These are phyloP conservation scores for Phialemoniopsis sp. DNA, from an alignment of 2,329 filamentous ascomycete species.

Conservation along the genomic window DNA sequence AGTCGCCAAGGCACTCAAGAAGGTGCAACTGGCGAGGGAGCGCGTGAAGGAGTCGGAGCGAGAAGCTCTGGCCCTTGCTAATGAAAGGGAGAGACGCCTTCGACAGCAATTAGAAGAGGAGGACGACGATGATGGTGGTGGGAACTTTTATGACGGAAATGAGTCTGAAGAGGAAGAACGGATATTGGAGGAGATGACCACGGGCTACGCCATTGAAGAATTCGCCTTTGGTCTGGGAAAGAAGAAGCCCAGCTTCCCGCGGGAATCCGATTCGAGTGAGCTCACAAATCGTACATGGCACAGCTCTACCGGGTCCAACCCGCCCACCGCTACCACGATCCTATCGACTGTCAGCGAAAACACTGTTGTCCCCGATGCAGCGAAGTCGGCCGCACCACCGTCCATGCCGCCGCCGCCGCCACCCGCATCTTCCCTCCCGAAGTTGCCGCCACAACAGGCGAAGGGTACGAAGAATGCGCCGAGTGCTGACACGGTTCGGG, in stretches of 20 bases:
- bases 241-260: slow-evolving; percentile 61
- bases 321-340: slow-evolving; percentile 62
- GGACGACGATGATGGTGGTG: slow-evolving; percentile 44
- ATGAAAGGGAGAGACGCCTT: slow-evolving; percentile 52
- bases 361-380: slow-evolving; percentile 17
- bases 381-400: slow-evolving; percentile 17
- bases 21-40: slow-evolving; percentile 73
- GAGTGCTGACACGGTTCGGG: slow-evolving; percentile 55
- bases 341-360: slow-evolving; percentile 71
- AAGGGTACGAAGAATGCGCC: slow-evolving; percentile 18
- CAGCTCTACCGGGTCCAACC: slow-evolving; percentile 71
- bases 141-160: slow-evolving; percentile 54
- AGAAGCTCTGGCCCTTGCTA: slow-evolving; percentile 61
- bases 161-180: slow-evolving; percentile 71
- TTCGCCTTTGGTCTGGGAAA: slow-evolving; percentile 70
- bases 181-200: slow-evolving; percentile 82
- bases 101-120: slow-evolving; percentile 32
- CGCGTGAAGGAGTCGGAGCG: slow-evolving; percentile 69
- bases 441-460: slow-evolving; percentile 34
- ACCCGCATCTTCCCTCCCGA: slow-evolving; percentile 41
- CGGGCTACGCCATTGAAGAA: slow-evolving; percentile 76
- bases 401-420: slow-evolving; percentile 35
- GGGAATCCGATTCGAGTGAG: slow-evolving; percentile 78
- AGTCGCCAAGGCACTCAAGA: slow-evolving; percentile 54
- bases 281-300: slow-evolving; percentile 77